Evolutionary conservation across 768 basidiomycete species (phyloP), one percentile per base, ranked within the genome.

Genomic region (Candolleomyces aberdarensis): DNA sequence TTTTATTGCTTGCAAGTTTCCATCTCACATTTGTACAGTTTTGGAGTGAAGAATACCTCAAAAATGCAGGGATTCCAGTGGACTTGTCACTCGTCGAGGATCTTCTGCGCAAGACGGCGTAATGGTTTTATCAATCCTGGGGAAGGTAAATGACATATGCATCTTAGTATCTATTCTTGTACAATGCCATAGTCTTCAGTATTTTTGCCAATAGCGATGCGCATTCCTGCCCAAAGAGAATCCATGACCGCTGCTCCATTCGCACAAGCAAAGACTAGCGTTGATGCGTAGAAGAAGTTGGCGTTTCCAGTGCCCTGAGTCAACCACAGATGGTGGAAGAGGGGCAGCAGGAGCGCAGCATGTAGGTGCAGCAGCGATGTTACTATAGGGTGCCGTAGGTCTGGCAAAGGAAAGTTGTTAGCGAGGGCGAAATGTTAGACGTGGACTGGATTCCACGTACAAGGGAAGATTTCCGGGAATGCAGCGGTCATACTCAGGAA

Each of bases 231-330:
- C 80, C 88, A 92, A 31, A 92, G 77, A 31, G 85, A 85, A 69
- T 97, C 96, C 2, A 94, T 77, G 13, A 95, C 68, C 17, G 89
- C 89, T n/a, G 90, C 83, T 0, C 93, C 94, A 64, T 92, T 89
- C 3, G 88, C 90, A 64, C 94, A 82, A 0, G 94, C 95, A 72
- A 95, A 94, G 15, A 99, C 96, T 62, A 98, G 79, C 2, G 95
- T 98, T 3, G 90, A 88, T 0, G 97, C 97, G 67, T 98, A 99
- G 76, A 92, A 98, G 75, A 99, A 99, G 72, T 98, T 98, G 50
- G 96, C 95, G 68, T 99, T 98, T 2, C 94, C 97, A 5, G 94
- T 92, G 1, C 94, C 95, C 59, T 94, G 89, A 9, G 79, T 80
- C 6, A 98, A 83, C 96, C 97, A 99, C 1, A 98, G 78, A 61